Percentiles rank a stretch among this genome's conserved stretches.
phyloP scores from a whole-genome alignment of 192 early-diverging fungal genomes.

The Coemansia furcata region DNA sequence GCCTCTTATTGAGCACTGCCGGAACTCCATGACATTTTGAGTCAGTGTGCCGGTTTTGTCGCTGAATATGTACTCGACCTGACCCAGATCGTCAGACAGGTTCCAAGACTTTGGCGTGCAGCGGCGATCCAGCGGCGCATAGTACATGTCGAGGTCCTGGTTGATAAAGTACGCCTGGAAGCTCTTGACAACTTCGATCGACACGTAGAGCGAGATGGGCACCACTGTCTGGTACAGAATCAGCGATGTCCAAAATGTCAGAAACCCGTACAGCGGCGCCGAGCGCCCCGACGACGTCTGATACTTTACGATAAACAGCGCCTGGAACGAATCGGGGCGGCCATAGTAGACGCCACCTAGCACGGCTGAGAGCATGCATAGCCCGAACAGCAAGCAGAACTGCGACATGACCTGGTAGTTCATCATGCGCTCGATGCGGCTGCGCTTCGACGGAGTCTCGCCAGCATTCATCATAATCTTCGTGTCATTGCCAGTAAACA shows the following conservation, averaged over 20 bases:
- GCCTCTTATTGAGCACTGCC: conserved; percentile 86
- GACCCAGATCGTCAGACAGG: conserved; percentile 88
- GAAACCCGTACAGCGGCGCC: conserved; percentile 59
- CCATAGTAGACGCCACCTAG: conserved; percentile 63
- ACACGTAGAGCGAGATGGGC: conserved; percentile 93
- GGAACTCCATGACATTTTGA: conserved; percentile 95
- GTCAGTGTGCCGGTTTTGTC: conserved; percentile 98
- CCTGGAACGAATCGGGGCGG: conserved; percentile 53
- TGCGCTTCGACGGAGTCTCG: conserved; percentile 87
- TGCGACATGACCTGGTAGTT: conserved; percentile 86
- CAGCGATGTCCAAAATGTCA: conserved; percentile 79
- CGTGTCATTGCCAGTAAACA: conserved; percentile 92
- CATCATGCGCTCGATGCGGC: conserved; percentile 85
- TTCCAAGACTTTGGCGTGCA: conserved; percentile 90
- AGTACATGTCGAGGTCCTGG: conserved; percentile 88
- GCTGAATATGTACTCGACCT: conserved; percentile 94
- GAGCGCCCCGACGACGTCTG: conserved; percentile 26
- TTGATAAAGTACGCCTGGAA: conserved; percentile 92
- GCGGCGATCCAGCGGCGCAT: conserved; percentile 68
- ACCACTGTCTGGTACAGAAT: conserved; percentile 96
- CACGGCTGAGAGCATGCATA: conserved; percentile 71
- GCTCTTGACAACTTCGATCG: conserved; percentile 89
- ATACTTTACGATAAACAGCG: conserved; percentile 38
- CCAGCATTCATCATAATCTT: conserved; percentile 97
- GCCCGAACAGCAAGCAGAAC: conserved; percentile 71